Evolutionary conservation across 2,329 filamentous ascomycete species (phyloP).

Genomic region (Alternaria sp.): DNA sequence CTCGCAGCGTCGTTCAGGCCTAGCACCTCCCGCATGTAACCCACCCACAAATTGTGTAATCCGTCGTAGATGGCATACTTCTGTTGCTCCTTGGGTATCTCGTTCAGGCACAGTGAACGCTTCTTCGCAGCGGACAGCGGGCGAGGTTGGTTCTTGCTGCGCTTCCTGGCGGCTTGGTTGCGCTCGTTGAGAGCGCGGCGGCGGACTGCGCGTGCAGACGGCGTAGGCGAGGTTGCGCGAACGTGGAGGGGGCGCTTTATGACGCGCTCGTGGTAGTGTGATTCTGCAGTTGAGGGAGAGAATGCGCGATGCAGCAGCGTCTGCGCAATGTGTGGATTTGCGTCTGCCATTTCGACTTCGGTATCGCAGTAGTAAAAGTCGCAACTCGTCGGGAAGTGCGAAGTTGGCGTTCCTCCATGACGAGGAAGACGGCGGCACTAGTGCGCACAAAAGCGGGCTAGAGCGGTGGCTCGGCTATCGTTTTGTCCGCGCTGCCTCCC

Average conservation of each 20-base stretch:
- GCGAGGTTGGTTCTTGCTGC: conserved; percentile 59
- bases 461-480: conserved; percentile 20
- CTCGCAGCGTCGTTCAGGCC: conserved; percentile 57
- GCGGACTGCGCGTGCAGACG: conserved; percentile 45
- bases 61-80: conserved; percentile 80
- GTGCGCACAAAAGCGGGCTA: conserved; percentile 12
- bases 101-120: conserved; percentile 73
- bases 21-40: conserved; percentile 83
- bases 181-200: conserved; percentile 61
- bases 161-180: conserved; percentile 35
- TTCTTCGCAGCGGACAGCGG: conserved; percentile 84
- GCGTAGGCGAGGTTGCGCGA: conserved; percentile 73
- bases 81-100: conserved; percentile 71
- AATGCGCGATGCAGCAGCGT: conserved; percentile 79
- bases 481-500: conserved; percentile 17
- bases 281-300: conserved; percentile 71
- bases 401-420: neutral
- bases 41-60: conserved; percentile 79
- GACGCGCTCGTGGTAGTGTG: conserved; percentile 82
- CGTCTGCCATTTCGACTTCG: conserved; percentile 22
- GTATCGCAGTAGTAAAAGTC: neutral
- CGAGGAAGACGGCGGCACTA: conserved; percentile 8
- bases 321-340: conserved; percentile 39
- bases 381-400: neutral
- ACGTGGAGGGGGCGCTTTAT: conserved; percentile 82